These are phyloP conservation scores for Niveomyces coronatus DNA, from an alignment of 2,329 filamentous ascomycete species.

Conservation along the genomic window DNA sequence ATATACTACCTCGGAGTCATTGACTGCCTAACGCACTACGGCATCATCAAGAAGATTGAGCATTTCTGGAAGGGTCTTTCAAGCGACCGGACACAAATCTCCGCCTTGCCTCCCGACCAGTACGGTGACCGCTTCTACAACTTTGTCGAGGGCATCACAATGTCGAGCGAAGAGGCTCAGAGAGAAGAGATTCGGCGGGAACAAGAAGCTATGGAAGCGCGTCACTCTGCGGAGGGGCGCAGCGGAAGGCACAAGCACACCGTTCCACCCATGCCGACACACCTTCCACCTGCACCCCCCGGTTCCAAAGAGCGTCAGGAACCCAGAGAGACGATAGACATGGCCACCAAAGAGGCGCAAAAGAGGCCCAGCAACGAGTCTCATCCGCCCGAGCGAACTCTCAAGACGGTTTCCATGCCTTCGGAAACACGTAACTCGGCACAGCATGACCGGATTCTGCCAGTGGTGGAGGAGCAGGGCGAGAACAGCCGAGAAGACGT, in stretches of 20 bases:
- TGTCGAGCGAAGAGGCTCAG: conserved; percentile 75
- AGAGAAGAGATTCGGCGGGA: conserved; percentile 52
- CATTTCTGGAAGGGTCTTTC: conserved; percentile 95
- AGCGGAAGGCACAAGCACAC: conserved; percentile 23
- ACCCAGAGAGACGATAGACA: conserved; percentile 29
- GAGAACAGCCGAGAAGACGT: conserved; percentile 53
- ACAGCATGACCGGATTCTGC: conserved; percentile 50
- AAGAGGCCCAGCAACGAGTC: conserved; percentile 26
- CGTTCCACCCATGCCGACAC: conserved; percentile 35
- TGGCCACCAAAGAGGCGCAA: conserved; percentile 28
- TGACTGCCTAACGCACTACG: conserved; percentile 95
- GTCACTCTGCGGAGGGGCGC: conserved; percentile 27
- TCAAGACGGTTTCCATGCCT: conserved; percentile 27
- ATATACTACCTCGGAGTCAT: conserved; percentile 98
- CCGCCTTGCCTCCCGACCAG: conserved; percentile 76
- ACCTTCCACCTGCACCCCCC: conserved; percentile 34
- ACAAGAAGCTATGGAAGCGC: conserved; percentile 41
- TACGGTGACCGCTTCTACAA: conserved; percentile 92
- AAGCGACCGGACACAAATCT: conserved; percentile 76
- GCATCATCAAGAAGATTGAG: conserved; percentile 86
- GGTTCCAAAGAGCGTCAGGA: conserved; percentile 23
- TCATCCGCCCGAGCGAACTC: conserved; percentile 50
- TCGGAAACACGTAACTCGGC: conserved; percentile 40
- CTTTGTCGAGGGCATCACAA: conserved; percentile 85
- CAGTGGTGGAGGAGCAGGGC: conserved; percentile 82